phyloP scores from a whole-genome alignment of 176 grass and related monocot species.

The Aegilops sharonensis region DNA sequence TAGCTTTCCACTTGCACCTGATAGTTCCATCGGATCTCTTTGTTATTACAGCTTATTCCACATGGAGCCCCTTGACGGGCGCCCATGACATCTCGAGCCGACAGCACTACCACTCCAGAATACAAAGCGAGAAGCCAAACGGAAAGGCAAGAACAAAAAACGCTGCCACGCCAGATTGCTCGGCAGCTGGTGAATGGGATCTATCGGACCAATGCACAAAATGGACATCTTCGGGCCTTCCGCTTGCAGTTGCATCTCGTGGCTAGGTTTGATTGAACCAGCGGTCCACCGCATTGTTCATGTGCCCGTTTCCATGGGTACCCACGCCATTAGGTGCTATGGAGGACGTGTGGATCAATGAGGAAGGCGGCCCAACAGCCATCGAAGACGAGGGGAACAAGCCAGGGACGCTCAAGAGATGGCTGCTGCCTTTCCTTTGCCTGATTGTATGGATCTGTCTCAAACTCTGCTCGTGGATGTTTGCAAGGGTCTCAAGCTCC shows the following conservation, averaged over 20 bases:
- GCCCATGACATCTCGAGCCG: constrained; percentile 45
- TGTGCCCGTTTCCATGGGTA: constrained; percentile 65
- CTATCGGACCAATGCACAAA: constrained; percentile 35
- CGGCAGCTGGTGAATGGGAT: constrained; percentile 41
- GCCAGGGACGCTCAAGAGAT: constrained; percentile 53
- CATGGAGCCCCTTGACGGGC: constrained; percentile 27
- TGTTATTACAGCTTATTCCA: constrained; percentile 55
- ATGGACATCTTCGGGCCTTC: constrained; percentile 41
- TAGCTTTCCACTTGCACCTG: constrained; percentile 55
- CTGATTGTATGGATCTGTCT: constrained; percentile 67
- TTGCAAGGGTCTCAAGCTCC: constrained; percentile 78
- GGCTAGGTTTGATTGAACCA: constrained; percentile 70
- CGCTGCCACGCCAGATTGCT: constrained; percentile 47
- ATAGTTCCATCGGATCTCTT: constrained; percentile 57
- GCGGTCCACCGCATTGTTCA: constrained; percentile 25
- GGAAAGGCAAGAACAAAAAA: constrained; percentile 56
- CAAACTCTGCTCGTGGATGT: constrained; percentile 81
- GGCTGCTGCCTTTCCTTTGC: constrained; percentile 57
- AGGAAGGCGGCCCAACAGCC: constrained; percentile 57
- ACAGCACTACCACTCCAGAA: constrained; percentile 49
- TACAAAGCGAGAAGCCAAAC: constrained; percentile 45
- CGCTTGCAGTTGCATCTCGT: constrained; percentile 14
- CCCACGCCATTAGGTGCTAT: constrained; percentile 61
- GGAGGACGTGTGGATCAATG: constrained; percentile 54
- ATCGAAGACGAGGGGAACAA: constrained; percentile 57